Base-by-base conservation (phyloP, 345 rosid species). In the Sapria himalayana region DNA sequence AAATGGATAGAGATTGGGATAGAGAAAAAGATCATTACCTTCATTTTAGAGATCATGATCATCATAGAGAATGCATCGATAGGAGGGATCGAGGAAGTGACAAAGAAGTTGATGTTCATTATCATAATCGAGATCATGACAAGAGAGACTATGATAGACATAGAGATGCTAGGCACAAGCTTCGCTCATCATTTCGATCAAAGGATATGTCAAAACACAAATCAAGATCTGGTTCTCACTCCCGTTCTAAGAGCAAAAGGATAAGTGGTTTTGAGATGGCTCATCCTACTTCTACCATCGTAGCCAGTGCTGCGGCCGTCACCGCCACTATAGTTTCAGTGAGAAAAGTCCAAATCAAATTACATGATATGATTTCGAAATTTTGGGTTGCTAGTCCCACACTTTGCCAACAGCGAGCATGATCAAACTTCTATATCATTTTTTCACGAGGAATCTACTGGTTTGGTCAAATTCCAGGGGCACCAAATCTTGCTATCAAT, bases 371-470 rank as follows among this genome's bases (percentile, higher is more conserved):
- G 49, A 57, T 66, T n/a, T 89, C 73, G 95, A 76, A 74, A 67
- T 69, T 71, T 77, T 63, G 89, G 81, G 79, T 64, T 74, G 64
- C 76, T 78, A 64, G 70, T 61, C 91, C 85, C 72, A n/a, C n/a
- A 66, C 82, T 81, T 56, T 70, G 81, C 75, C 73, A 81, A 72
- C 85, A 67, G 60, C 71, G 68, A 75, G 74, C 58, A 72, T 82
- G 92, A 66, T 82, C 84, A 66, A 77, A 72, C 77, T 61, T 66
- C 92, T 72, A 74, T 89, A 68, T 89, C 94, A 70, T 70, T 74
- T 60, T 67, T 79, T 73, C 73, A 59, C 99, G 73, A 84, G 81
- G 82, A 75, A 61, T 73, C 72, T 79, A 67, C 69, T 59, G 57
- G 91, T 69, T 74, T 74, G 98, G 76, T 48, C 98, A 69, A 72